Conservation (phyloP, 2,329 filamentous ascomycete species). For the Dothistroma septosporum region DNA sequence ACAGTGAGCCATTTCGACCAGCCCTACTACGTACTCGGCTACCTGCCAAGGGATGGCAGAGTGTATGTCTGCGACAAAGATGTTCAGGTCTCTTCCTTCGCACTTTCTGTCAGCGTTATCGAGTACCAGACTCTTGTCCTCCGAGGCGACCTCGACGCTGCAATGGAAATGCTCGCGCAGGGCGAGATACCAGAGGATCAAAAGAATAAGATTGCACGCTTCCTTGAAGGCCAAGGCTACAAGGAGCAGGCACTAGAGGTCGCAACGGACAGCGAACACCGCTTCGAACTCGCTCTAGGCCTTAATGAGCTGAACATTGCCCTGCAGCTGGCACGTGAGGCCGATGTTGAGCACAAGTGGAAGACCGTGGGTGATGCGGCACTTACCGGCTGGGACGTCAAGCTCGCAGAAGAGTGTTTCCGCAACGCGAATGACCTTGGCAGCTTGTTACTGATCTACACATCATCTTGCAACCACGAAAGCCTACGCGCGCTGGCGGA, state of each 20-base stretch:
- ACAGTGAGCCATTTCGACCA: conserved; percentile 96
- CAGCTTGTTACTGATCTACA: conserved; percentile 81
- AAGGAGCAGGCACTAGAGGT: conserved; percentile 94
- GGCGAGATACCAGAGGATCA: conserved; percentile 79
- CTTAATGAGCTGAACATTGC: conserved; percentile 82
- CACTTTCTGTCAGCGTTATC: conserved; percentile 83
- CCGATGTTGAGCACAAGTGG: conserved; percentile 95
- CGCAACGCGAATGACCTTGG: conserved; percentile 84
- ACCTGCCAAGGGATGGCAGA: conserved; percentile 89
- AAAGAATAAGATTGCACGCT: conserved; percentile 96
- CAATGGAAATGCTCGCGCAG: conserved; percentile 69
- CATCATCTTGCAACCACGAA: conserved; percentile 72
- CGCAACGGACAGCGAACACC: conserved; percentile 90
- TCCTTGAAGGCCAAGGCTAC: conserved; percentile 94
- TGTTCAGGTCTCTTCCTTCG: conserved; percentile 83
- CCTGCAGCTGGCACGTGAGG: conserved; percentile 73
- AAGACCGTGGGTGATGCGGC: conserved; percentile 94
- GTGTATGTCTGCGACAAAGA: conserved; percentile 97
- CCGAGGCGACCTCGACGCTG: conserved; percentile 86
- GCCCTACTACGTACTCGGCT: conserved; percentile 90
- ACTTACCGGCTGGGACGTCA: conserved; percentile 78
- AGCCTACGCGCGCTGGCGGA: conserved; percentile 69
- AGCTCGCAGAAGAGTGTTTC: conserved; percentile 89
- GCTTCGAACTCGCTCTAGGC: conserved; percentile 84
- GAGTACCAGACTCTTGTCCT: conserved; percentile 97